Evolutionary conservation across 73 alveolate species (phyloP).

Genomic region (Paramecium bursaria): DNA sequence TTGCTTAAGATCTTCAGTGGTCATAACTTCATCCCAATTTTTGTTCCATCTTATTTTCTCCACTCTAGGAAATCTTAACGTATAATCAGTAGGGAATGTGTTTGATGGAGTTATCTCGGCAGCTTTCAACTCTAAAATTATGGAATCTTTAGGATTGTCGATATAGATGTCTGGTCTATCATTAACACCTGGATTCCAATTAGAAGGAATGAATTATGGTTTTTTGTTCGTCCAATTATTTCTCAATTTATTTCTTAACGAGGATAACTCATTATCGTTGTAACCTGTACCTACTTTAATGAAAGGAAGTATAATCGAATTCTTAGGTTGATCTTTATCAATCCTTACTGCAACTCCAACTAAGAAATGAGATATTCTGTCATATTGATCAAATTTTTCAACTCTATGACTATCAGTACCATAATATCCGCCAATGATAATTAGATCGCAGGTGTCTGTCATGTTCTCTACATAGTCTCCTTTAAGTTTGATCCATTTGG

Average conservation of each 20-base stretch:
- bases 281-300: slow-evolving; percentile 97
- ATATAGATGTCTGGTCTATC: slow-evolving; percentile 97
- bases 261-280: slow-evolving; percentile 81
- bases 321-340: slow-evolving; percentile 81
- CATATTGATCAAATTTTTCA: slow-evolving; percentile 83
- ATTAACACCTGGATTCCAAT: slow-evolving; percentile 91
- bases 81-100: slow-evolving; percentile 87
- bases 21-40: slow-evolving; percentile 91
- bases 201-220: slow-evolving; percentile 86
- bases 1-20: slow-evolving; percentile 81
- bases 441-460: slow-evolving; percentile 94
- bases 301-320: slow-evolving; percentile 88
- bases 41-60: slow-evolving; percentile 93
- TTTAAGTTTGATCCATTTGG: slow-evolving; percentile 94
- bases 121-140: slow-evolving; percentile 95
- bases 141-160: slow-evolving; percentile 85
- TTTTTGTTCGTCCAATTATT: slow-evolving; percentile 90
- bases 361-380: slow-evolving; percentile 90
- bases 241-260: slow-evolving; percentile 83
- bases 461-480: slow-evolving; percentile 95
- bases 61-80: slow-evolving; percentile 97
- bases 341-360: slow-evolving; percentile 86
- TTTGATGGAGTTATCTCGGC: slow-evolving; percentile 95
- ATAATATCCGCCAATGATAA: slow-evolving; percentile 96
- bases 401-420: slow-evolving; percentile 91